phyloP scores from a whole-genome alignment of 495 filamentous ascomycete genomes.

The Neurospora hispaniola region DNA sequence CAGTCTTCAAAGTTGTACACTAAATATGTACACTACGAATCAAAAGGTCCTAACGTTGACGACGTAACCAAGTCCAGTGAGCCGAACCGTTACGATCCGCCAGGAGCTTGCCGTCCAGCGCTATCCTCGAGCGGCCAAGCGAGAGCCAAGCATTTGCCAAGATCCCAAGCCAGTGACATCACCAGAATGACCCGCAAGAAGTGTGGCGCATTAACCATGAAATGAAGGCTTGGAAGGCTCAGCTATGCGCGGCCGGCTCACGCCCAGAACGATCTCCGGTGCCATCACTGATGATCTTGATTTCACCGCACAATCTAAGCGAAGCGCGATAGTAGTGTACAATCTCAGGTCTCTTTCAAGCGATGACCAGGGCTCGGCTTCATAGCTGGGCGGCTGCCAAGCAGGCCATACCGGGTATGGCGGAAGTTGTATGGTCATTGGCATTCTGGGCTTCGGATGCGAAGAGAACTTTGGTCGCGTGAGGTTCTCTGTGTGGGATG shows the following conservation, averaged over 20 bases:
- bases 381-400: neutral
- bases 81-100: neutral
- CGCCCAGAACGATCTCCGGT: neutral
- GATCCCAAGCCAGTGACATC: constrained; percentile 1
- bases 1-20: neutral
- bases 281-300: neutral
- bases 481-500: neutral
- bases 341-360: neutral
- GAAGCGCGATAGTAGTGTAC: neutral
- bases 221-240: neutral
- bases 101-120: neutral
- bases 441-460: neutral
- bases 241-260: neutral
- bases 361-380: neutral
- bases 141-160: neutral
- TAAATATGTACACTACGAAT: neutral
- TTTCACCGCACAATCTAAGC: neutral
- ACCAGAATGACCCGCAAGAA: neutral
- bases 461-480: neutral
- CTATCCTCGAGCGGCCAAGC: neutral
- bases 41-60: neutral
- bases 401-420: neutral
- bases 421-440: neutral
- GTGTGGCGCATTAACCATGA: neutral
- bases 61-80: neutral